Base-by-base conservation (phyloP, 768 basidiomycete species). In the Cantharellus cinnabarinus region DNA sequence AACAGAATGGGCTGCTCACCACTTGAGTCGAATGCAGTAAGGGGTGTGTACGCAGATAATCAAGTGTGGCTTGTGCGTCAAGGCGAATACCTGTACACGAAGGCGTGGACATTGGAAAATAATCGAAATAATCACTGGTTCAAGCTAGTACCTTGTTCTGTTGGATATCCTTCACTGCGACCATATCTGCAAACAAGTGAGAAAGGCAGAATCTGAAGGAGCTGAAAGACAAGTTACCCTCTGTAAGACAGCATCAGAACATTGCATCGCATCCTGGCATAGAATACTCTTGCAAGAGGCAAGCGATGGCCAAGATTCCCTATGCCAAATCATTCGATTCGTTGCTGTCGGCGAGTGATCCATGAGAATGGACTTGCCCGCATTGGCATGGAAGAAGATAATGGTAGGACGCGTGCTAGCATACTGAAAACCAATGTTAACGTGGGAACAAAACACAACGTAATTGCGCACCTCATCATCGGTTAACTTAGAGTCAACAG, bases 181-280 rank as follows among this genome's bases (percentile, higher is more conserved):
- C 93, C 94, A 66, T 98, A 98, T 10, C 90, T 91, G 55, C 3
- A 14, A 50, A 2, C 34, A n/a, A 42, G 42, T 52, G 52, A 41
- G 29, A 40, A 42, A 41, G 41, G 41, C 50, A 57, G 61, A 58
- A 57, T 35, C 42, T 39, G 29, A 4, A 5, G 35, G 42, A 58
- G 29, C 34, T 50, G 29, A 41, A 40, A n/a, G 44, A 38, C 37
- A 15, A 69, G 81, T 60, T 65, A 88, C 85, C 91, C 91, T 66
- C 94, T 73, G 67, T 99, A 99, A 54, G 86, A 90, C 61, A 94
- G 71, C 83, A 97, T 89, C 44, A 98, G 72, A 2, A 95, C 89
- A 67, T 98, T 97, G 69, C 90, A 95, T 14, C 87, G 76, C 79
- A 89, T 81, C 66, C 79, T 79, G 53, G 79, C 70, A 66, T 77